These are phyloP conservation scores for rapeseed (Brassica napus) DNA, from an alignment of 345 rosid genomes.

Conservation along the genomic window DNA sequence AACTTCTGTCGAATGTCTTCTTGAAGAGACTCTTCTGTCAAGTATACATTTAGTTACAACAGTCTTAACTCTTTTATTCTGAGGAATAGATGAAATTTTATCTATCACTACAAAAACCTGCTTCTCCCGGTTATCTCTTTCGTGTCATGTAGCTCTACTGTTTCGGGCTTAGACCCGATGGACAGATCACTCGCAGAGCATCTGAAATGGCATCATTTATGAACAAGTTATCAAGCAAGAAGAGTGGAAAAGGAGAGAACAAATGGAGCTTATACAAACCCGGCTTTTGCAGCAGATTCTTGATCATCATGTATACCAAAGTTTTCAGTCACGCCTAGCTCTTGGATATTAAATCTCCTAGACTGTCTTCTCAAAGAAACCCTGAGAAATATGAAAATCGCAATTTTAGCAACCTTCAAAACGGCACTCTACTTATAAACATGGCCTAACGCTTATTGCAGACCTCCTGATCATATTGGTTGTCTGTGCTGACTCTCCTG, in stretches of 20 bases:
- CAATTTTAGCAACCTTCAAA: slow-evolving; percentile 11
- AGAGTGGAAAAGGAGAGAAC: not conserved
- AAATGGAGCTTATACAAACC: slow-evolving; percentile 42
- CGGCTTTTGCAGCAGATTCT: slow-evolving; percentile 35
- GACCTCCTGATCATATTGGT: slow-evolving; percentile 23
- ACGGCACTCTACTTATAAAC: slow-evolving; percentile 5
- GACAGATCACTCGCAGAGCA: slow-evolving; percentile 36
- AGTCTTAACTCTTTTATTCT: slow-evolving; percentile 7
- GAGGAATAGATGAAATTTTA: not conserved
- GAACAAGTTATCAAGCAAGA: slow-evolving; percentile 9
- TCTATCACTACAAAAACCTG: slow-evolving; percentile 40
- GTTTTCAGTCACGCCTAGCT: slow-evolving; percentile 21
- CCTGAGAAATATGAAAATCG: not conserved
- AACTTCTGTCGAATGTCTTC: slow-evolving; percentile 33
- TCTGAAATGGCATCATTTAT: slow-evolving; percentile 20
- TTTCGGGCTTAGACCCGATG: slow-evolving; percentile 37
- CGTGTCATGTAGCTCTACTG: slow-evolving; percentile 37
- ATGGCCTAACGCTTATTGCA: not conserved
- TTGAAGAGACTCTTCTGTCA: slow-evolving; percentile 30
- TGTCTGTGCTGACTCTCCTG: slow-evolving; percentile 17
- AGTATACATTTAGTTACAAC: slow-evolving; percentile 7
- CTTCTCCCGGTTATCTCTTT: slow-evolving; percentile 38
- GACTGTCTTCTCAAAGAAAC: slow-evolving; percentile 40
- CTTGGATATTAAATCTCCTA: slow-evolving; percentile 30
- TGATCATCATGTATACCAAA: slow-evolving; percentile 26